A percentile compares a stretch with the other conserved stretches of the same genome.
These are phyloP conservation scores for Arabidopsis arenosa DNA, from an alignment of 345 rosid genomes.

Conservation along the genomic window DNA sequence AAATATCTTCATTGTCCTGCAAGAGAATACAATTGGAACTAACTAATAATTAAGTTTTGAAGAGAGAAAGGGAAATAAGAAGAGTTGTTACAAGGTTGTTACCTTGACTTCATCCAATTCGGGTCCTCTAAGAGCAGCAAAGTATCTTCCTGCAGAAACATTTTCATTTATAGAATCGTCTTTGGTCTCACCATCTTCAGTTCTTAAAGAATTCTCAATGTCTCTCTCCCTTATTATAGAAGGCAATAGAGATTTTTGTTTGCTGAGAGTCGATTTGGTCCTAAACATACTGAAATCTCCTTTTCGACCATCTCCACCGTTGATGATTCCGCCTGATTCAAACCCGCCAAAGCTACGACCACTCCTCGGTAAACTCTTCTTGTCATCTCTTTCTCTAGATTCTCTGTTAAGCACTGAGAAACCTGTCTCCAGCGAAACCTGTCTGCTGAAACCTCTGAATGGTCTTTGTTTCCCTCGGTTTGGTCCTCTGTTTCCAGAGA, in stretches of 20 bases:
- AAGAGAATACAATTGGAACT: slow-evolving; percentile 23
- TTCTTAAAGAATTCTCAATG: slow-evolving; percentile 47
- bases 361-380: slow-evolving; percentile 67
- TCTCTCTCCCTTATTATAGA: slow-evolving; percentile 60
- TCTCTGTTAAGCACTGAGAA: slow-evolving; percentile 70
- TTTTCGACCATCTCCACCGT: slow-evolving; percentile 59
- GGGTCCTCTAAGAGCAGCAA: slow-evolving; percentile 95
- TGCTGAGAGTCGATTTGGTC: slow-evolving; percentile 79
- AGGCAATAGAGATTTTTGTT: slow-evolving; percentile 83
- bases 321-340: slow-evolving; percentile 50
- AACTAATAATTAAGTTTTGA: not conserved
- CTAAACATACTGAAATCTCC: slow-evolving; percentile 77
- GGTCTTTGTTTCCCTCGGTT: slow-evolving; percentile 49
- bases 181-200: slow-evolving; percentile 49
- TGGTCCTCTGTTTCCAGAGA: slow-evolving; percentile 48
- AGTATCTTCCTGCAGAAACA: slow-evolving; percentile 96
- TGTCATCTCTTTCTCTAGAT: slow-evolving; percentile 59
- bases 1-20: slow-evolving; percentile 84
- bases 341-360: slow-evolving; percentile 89
- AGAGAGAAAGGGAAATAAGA: slow-evolving; percentile 8
- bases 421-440: slow-evolving; percentile 87
- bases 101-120: slow-evolving; percentile 97
- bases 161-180: slow-evolving; percentile 61
- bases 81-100: slow-evolving; percentile 23
- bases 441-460: slow-evolving; percentile 63